These are phyloP conservation scores for Ophiosphaerella korrae DNA, from an alignment of 2,329 filamentous ascomycete genomes.

Conservation along the genomic window DNA sequence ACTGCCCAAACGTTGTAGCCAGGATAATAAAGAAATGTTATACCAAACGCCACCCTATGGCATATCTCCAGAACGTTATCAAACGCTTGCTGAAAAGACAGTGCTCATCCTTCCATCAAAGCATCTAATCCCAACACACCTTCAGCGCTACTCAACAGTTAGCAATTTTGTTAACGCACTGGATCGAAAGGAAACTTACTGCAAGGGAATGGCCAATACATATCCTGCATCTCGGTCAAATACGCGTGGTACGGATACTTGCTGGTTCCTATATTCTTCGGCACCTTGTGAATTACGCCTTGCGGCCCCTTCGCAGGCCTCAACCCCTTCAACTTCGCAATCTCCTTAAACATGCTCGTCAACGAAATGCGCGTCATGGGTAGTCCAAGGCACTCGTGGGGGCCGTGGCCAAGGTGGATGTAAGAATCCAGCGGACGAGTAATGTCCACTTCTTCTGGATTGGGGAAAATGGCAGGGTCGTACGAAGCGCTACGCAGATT, in stretches of 20 bases:
- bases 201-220: constrained; percentile 54
- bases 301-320: constrained; percentile 47
- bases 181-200: constrained; percentile 43
- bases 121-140: constrained; percentile 33
- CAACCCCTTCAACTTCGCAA: constrained; percentile 48
- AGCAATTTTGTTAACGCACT: constrained; percentile 6
- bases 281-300: constrained; percentile 52
- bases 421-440: constrained; percentile 49
- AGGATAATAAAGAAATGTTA: too few species aligned
- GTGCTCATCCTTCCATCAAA: not conserved
- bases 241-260: constrained; percentile 50
- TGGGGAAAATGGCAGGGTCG: constrained; percentile 49
- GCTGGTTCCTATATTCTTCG: constrained; percentile 34
- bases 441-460: constrained; percentile 48
- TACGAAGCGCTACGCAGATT: constrained; percentile 51
- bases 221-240: constrained; percentile 55
- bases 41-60: too few species aligned
- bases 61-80: constrained; percentile 2
- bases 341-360: constrained; percentile 53
- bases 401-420: constrained; percentile 51
- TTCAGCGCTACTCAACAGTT: constrained; percentile 29
- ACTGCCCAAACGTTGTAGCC: too few species aligned
- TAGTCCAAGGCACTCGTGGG: constrained; percentile 51
- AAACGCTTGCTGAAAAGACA: constrained; percentile 1
- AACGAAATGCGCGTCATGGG: constrained; percentile 51